These are phyloP conservation scores for Alternaria novae-zelandiae DNA, from an alignment of 2,329 filamentous ascomycete genomes.

Conservation along the genomic window DNA sequence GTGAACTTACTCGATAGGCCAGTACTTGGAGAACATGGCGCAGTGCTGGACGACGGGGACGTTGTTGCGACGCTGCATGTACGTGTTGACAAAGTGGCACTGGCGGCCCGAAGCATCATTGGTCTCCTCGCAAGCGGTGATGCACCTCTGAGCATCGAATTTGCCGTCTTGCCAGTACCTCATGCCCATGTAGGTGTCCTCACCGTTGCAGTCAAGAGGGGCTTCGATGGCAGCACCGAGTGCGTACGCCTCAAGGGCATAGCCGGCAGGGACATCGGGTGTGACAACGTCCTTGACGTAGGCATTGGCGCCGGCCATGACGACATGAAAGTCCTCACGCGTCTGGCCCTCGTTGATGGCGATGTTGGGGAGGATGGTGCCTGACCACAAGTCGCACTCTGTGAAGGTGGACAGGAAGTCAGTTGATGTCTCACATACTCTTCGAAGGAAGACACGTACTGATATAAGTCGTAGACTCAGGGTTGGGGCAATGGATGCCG, in stretches of 20 bases:
- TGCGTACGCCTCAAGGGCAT: conserved; percentile 15
- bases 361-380: conserved; percentile 22
- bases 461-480: conserved; percentile 28
- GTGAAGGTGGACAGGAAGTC: not conserved
- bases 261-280: not conserved
- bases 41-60: conserved; percentile 34
- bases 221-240: conserved; percentile 37
- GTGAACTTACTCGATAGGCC: conserved; percentile 6
- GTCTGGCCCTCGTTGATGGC: conserved; percentile 35
- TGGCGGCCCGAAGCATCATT: conserved; percentile 14
- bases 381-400: conserved; percentile 33
- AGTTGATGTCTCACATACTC: not conserved
- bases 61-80: conserved; percentile 36
- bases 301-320: conserved; percentile 27
- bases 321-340: conserved; percentile 23
- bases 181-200: conserved; percentile 34
- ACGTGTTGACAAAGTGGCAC: conserved; percentile 46
- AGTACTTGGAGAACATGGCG: conserved; percentile 16
- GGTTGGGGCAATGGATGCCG: conserved; percentile 17
- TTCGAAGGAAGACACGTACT: conserved; percentile 3
- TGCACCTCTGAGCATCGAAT: conserved; percentile 42
- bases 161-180: conserved; percentile 28
- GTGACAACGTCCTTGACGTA: conserved; percentile 18
- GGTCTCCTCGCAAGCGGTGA: conserved; percentile 27
- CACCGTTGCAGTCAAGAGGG: conserved; percentile 35